Conservation (phyloP, 2,329 filamentous ascomycete genomes). For the Penicillium expansum region DNA sequence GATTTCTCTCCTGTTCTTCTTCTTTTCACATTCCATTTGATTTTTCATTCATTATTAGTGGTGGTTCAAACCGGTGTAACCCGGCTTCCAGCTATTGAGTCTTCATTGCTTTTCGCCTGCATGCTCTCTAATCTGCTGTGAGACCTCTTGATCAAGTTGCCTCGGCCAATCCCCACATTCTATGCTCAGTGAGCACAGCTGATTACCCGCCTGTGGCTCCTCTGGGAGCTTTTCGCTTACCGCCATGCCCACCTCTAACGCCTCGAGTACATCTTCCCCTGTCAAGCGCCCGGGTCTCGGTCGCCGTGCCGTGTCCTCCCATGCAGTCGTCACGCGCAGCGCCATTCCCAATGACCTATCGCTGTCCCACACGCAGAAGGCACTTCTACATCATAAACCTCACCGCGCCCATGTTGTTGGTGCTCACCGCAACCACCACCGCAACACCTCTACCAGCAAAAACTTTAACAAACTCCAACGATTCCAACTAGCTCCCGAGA, state of each 20-base stretch:
- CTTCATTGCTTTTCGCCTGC: slow-evolving; percentile 26
- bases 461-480: slow-evolving; percentile 45
- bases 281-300: slow-evolving; percentile 42
- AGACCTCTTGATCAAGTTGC: slow-evolving; percentile 19
- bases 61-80: slow-evolving; percentile 4
- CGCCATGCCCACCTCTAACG: slow-evolving; percentile 24
- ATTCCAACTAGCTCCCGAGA: slow-evolving; percentile 34
- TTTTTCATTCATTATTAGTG: background rate
- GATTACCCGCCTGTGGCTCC: slow-evolving; percentile 22
- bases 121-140: slow-evolving; percentile 23
- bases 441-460: slow-evolving; percentile 46
- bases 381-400: slow-evolving; percentile 34
- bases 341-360: slow-evolving; percentile 33
- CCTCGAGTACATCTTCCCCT: slow-evolving; percentile 35
- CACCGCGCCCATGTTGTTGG: slow-evolving; percentile 46
- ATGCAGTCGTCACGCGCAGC: slow-evolving; percentile 38
- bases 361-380: slow-evolving; percentile 33
- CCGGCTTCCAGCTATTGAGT: slow-evolving; percentile 14
- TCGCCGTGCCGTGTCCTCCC: slow-evolving; percentile 42
- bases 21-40: background rate
- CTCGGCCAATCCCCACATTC: slow-evolving; percentile 28
- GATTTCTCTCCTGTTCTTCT: background rate
- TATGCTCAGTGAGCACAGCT: slow-evolving; percentile 20
- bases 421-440: slow-evolving; percentile 40
- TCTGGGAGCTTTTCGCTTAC: slow-evolving; percentile 15